phyloP scores from a whole-genome alignment of 176 grass and related monocot species.

The Raddia guianensis region DNA sequence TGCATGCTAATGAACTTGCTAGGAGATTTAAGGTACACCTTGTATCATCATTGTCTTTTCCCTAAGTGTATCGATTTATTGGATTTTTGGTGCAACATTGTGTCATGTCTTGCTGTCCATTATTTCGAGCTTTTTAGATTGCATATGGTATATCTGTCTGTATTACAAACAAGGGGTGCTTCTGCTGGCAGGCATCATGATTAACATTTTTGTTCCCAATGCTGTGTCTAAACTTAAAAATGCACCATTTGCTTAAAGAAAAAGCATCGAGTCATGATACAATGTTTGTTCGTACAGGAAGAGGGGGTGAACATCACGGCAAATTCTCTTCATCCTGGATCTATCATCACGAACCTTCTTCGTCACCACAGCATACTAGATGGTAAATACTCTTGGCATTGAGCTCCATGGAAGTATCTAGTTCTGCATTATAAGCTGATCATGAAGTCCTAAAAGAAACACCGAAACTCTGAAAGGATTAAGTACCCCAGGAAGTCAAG shows the following conservation, averaged over 20 bases:
- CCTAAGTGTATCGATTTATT: no score
- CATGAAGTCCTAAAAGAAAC: background rate
- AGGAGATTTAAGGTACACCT: constrained; percentile 68
- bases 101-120: background rate
- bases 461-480: background rate
- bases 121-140: background rate
- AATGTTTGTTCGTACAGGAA: constrained; percentile 53
- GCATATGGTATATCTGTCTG: background rate
- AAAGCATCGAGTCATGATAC: background rate
- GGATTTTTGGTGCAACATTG: background rate
- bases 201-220: background rate
- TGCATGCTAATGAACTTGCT: constrained; percentile 89
- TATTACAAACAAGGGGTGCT: background rate
- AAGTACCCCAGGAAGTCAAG: background rate
- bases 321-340: constrained; percentile 97
- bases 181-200: background rate
- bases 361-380: constrained; percentile 85
- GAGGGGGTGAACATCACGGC: constrained; percentile 82
- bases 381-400: constrained; percentile 54
- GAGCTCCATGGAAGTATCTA: background rate
- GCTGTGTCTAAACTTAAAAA: background rate
- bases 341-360: constrained; percentile 95
- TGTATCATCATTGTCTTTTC: background rate
- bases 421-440: background rate
- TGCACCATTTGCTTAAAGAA: background rate